Base-by-base conservation (phyloP, 2,329 filamentous ascomycete species). In the Sphaceloma murrayae region DNA sequence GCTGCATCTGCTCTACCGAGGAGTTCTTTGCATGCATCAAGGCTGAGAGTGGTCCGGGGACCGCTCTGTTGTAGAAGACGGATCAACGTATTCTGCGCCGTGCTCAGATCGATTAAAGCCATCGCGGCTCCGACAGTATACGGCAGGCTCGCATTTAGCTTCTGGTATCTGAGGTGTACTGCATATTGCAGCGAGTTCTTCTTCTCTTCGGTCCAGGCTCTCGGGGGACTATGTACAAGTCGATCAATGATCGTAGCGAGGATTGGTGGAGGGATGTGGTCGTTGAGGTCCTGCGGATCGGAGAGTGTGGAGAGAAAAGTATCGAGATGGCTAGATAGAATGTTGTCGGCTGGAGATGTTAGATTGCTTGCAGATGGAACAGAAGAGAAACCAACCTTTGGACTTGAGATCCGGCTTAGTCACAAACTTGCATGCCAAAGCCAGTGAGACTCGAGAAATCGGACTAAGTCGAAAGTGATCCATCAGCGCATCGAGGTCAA, bases 391-490 rank as follows among this genome's bases (percentile, higher is more conserved):
- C 67, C 57, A 65, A 94, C 89, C 89, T 77, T 95, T 96, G 4
- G 81, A 82, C 58, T 86, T 85, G 43, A 98, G 67, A 60, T 95
- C 88, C 47, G 78, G 67, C 55, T 85, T 86, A 30, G 76, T 76
- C 29, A 45, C 31, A 49, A 80, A 75, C 63, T 89, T 93, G 64
- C 94, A 94, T 3, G 89, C 86, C 46, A 95, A 70, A 39, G 86
- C 85, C 51, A 98, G 73, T 49, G 93, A 76, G 30, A 85, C 85
- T 70, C 94, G 94, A 57, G 87, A 79, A 34, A 95, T 64, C 7
- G 86, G 79, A 65, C 95, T 88, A 44, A 95, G 73, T 60, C 88
- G 87, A 70, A 98, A 98, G 62, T 96, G 88, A 51, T 94, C 84
- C 72, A 96, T 80, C 60, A 98, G 96, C 2, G 83, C 85, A 2